Evolutionary conservation across 805 yeast genomes (phyloP).

Genomic region (Sugiyamaella smithiae): DNA sequence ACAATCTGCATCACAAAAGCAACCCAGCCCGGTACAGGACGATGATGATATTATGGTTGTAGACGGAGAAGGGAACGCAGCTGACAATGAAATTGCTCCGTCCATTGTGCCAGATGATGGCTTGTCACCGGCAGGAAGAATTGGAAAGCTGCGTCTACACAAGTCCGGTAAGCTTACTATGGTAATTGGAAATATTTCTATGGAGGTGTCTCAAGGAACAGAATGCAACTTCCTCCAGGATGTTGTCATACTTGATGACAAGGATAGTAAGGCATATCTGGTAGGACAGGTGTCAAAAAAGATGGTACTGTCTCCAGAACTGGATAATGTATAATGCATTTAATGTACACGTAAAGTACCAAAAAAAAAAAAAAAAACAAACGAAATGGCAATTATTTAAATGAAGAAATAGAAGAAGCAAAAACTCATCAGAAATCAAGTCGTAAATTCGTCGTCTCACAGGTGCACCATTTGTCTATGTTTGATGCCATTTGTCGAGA

Average conservation of each 20-base stretch:
- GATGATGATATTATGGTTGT: conserved; percentile 18
- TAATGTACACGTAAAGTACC: background rate
- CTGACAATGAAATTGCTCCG: conserved; percentile 7
- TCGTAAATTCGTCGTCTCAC: background rate
- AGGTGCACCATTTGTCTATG: too few species aligned
- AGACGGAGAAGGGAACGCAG: background rate
- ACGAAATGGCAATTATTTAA: background rate
- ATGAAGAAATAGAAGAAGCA: background rate
- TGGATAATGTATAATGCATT: conserved; percentile 19
- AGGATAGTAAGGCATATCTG: conserved; percentile 42
- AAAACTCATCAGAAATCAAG: background rate
- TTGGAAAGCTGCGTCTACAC: conserved; percentile 75
- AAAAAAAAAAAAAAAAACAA: background rate
- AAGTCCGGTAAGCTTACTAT: conserved; percentile 80
- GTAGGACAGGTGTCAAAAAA: conserved; percentile 58
- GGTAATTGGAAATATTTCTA: conserved; percentile 63
- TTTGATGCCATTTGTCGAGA: conserved; percentile 16
- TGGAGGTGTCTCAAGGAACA: conserved; percentile 72
- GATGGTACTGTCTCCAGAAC: conserved; percentile 56
- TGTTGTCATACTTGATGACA: conserved; percentile 53
- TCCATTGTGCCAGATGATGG: background rate
- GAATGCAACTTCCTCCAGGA: conserved; percentile 71
- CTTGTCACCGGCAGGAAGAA: conserved; percentile 47
- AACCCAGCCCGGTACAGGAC: conserved; percentile 15
- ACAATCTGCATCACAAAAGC: conserved; percentile 3